Conservation (phyloP, 805 yeast species). For the Phaffomyces thermotolerans region DNA sequence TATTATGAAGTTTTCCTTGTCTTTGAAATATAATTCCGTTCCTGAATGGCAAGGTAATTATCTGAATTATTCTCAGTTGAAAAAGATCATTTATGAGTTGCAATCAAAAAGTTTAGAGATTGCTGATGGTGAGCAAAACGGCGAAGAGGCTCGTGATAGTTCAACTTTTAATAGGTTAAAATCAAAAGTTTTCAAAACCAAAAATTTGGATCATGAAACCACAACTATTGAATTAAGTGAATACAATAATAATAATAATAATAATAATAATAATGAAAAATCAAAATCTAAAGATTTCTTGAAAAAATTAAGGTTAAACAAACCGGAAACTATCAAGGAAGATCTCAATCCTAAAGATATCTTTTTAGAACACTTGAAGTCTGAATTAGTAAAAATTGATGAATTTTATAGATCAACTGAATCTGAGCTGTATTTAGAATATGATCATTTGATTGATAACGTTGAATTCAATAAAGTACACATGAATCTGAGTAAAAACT, state of each 20-base stretch:
- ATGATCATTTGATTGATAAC: constrained; percentile 40
- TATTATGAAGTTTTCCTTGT: constrained; percentile 62
- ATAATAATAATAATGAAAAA: not conserved
- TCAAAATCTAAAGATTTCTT: not conserved
- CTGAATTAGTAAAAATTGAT: constrained; percentile 47
- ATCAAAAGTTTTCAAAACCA: not conserved
- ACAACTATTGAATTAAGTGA: constrained; percentile 23
- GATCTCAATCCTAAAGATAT: constrained; percentile 29
- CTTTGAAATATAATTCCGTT: constrained; percentile 58
- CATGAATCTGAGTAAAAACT: constrained; percentile 18
- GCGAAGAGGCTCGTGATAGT: not conserved
- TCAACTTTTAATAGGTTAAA: too few species aligned
- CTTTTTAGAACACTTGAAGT: constrained; percentile 38
- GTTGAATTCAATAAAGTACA: constrained; percentile 32
- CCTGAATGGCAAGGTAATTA: constrained; percentile 89
- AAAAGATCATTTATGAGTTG: constrained; percentile 48
- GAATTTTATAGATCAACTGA: constrained; percentile 43
- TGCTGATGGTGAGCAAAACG: constrained; percentile 5
- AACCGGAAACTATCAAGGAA: constrained; percentile 4
- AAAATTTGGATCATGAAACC: not conserved
- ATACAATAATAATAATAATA: not conserved
- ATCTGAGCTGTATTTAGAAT: constrained; percentile 36
- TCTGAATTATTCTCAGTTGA: constrained; percentile 56
- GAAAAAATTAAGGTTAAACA: not conserved
- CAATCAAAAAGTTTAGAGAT: constrained; percentile 25